Base-by-base conservation (phyloP, 1,284 basidiomycete species). In the Hymenochaete sp. region DNA sequence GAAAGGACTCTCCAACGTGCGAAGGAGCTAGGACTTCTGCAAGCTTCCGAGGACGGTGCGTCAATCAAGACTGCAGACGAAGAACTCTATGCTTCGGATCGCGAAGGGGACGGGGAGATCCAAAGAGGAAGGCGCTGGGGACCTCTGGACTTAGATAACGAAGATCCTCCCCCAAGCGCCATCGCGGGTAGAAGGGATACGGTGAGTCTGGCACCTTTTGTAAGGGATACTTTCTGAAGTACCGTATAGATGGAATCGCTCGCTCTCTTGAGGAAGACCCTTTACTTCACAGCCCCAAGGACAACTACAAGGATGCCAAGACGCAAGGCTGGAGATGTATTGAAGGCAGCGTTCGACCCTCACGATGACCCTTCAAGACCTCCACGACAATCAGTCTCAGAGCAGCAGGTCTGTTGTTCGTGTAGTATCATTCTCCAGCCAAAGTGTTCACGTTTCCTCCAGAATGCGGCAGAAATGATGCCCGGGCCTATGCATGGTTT, bases 121-220 rank as follows among this genome's bases (percentile, higher is more conserved):
- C 67, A 73, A 51, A 50, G 55, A 13, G 66, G 70, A 29, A 56
- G 71, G 32, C 59, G 73, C 25, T 75, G 68, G 69, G 76, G 75
- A 0, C 76, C 75, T 1, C 57, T 79, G 37, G 77, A 79, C 56
- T 57, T 79, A 10, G 71, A 69, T 6, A 67, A 73, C 14, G 80
- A 84, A 57, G 59, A 57, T 5, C 79, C 79, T 7, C 79, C 80
- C 6, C 69, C 76, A 1, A 75, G 69, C 44, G 77, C 78, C 1
- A 81, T 85, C 47, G 79, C 75, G 2, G 74, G 68, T 13, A 65
- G 80, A 38, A 64, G 69, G 29, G 79, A 82, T 55, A 82, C 78
- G 19, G 77, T 73, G 48, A 46, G 71, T 48, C 5, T 41, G 13
- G 16, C 29, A 1, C 9, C 5, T 31, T 24, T 25, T 5, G 13